Percentiles rank a stretch among this genome's conserved stretches.
Evolutionary conservation across 2,329 filamentous ascomycete genomes (phyloP).

Genomic region (Aspergillus ochraceoroseus): DNA sequence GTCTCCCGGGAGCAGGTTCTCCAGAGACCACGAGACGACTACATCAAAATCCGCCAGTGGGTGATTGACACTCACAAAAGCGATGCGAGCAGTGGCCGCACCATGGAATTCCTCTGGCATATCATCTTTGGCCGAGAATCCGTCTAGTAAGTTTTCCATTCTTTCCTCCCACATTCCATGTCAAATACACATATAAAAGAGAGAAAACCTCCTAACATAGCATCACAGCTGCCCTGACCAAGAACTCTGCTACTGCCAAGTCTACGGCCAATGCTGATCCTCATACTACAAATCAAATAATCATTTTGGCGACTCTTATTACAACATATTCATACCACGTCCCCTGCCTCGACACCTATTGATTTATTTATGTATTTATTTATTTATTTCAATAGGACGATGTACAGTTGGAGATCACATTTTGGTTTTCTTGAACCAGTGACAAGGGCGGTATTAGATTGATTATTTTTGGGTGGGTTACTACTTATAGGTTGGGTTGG

Average conservation of each 20-base stretch:
- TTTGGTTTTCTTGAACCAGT: too few relatives aligned
- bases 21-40: slow-evolving; percentile 49
- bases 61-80: slow-evolving; percentile 52
- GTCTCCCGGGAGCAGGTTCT: slow-evolving; percentile 53
- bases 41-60: slow-evolving; percentile 57
- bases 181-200: not conserved
- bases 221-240: slow-evolving; percentile 32
- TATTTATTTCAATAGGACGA: too few relatives aligned
- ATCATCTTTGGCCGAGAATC: slow-evolving; percentile 47
- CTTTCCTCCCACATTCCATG: not conserved
- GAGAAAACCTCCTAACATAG: slow-evolving; percentile 13
- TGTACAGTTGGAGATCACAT: too few relatives aligned
- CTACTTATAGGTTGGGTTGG: too few relatives aligned
- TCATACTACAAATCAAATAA: too few relatives aligned
- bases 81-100: slow-evolving; percentile 54
- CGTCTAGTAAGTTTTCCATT: slow-evolving; percentile 36
- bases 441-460: too few relatives aligned
- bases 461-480: too few relatives aligned
- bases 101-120: slow-evolving; percentile 65
- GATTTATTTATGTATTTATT: too few relatives aligned
- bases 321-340: too few relatives aligned
- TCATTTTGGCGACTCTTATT: too few relatives aligned
- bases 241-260: slow-evolving; percentile 36
- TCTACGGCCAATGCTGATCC: slow-evolving; percentile 35
- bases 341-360: too few relatives aligned